Base-by-base conservation (phyloP, 23 red algal genomes). In the Gracilaria domingensis region DNA sequence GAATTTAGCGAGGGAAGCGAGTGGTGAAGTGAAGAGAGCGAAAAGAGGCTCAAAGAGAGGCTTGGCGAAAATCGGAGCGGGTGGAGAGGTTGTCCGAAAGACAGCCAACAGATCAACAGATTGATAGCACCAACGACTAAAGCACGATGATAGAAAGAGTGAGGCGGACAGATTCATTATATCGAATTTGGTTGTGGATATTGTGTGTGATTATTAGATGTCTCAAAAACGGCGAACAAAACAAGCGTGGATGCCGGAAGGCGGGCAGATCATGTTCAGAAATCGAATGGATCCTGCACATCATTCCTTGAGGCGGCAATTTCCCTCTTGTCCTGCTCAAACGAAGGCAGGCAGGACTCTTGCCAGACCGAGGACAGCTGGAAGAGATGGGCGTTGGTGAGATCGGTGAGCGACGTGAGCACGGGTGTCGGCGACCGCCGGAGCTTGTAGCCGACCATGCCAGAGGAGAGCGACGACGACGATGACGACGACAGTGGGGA, bases 361-460 rank as follows among this genome's bases (percentile, higher is more conserved):
- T 88, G 59, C 84, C 84, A 88, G n/a, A 88, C 84, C n/a, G 44
- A 35, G 2, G 65, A 50, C 69, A 88, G 57, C 51, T 88, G 84
- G 37, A 21, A 62, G 6, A 75, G 71, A 48, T 88, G 84, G 49
- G 84, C 84, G 53, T 56, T 40, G 13, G 84, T 49, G 47, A 88
- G 70, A 77, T 88, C 84, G 47, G 84, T 33, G 48, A 88, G 67
- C 44, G 47, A 75, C 21, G 84, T 88, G 16, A 88, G 47, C 40
- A 88, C 84, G 44, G 84, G 84, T n/a, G 84, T 88, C 4, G 84
- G 84, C 24, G 67, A 88, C 8, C 84, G 84, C 55, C 71, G 59
- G 17, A 88, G 49, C 30, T 75, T 88, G 84, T 59, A 72, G 2
- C 84, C 72, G 28, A 1, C 7, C 0, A 25, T 4, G 35, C 13